Conservation (phyloP, 2,329 filamentous ascomycete genomes). For the Alternaria sp. region DNA sequence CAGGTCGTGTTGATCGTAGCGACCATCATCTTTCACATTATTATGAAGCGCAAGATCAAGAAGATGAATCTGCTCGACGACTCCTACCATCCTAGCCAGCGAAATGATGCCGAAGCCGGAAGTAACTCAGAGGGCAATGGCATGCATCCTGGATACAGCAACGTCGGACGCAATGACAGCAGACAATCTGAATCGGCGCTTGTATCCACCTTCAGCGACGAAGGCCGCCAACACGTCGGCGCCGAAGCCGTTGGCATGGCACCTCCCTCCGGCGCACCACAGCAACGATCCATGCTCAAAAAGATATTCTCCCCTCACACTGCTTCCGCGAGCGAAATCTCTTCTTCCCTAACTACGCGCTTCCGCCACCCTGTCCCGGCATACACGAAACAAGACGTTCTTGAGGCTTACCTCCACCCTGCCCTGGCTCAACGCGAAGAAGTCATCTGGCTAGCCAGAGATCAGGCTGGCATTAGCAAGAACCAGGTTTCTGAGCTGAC, state of each 20-base stretch:
- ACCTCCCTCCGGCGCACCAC: not conserved
- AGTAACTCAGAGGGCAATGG: slow-evolving; percentile 29
- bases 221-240: not conserved
- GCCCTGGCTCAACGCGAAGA: slow-evolving; percentile 17
- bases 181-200: slow-evolving; percentile 4
- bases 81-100: slow-evolving; percentile 33
- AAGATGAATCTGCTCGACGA: slow-evolving; percentile 41
- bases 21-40: slow-evolving; percentile 55
- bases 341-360: slow-evolving; percentile 15
- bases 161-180: not conserved
- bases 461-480: slow-evolving; percentile 54
- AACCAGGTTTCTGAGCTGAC: slow-evolving; percentile 54
- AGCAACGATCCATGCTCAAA: slow-evolving; percentile 10
- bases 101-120: slow-evolving; percentile 24
- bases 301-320: slow-evolving; percentile 17
- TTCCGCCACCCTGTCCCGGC: slow-evolving; percentile 19
- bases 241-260: slow-evolving; percentile 9
- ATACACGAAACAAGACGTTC: slow-evolving; percentile 21
- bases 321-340: slow-evolving; percentile 17
- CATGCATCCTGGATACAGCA: slow-evolving; percentile 5
- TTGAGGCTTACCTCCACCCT: slow-evolving; percentile 27
- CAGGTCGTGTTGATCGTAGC: slow-evolving; percentile 53
- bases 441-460: slow-evolving; percentile 30
- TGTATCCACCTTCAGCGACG: slow-evolving; percentile 7
- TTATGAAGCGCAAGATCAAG: slow-evolving; percentile 43